A percentile compares a stretch with the other conserved stretches of the same genome.
These are phyloP conservation scores for Fraxinus sp. DNA, from an alignment of 305 asterid species.

Conservation along the genomic window DNA sequence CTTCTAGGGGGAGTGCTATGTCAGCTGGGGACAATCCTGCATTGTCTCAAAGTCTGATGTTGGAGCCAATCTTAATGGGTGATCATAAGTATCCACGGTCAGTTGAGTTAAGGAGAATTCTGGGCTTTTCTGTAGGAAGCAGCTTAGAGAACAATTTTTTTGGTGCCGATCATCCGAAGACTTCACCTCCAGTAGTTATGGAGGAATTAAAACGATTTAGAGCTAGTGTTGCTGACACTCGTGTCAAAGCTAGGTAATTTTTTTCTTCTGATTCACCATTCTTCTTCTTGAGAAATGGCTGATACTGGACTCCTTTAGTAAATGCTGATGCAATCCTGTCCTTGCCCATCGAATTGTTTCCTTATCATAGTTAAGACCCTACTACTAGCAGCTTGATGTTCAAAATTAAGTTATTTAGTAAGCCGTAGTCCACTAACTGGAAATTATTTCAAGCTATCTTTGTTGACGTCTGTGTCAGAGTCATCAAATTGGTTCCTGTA, in stretches of 20 bases:
- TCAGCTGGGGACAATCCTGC: conserved; percentile 53
- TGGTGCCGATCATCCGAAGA: conserved; percentile 58
- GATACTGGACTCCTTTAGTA: neutral
- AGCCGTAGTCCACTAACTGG: neutral
- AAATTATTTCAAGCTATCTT: neutral
- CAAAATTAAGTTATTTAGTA: neutral
- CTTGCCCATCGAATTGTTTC: neutral
- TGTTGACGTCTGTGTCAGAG: neutral
- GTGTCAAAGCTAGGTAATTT: conserved; percentile 70
- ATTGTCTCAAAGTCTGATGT: conserved; percentile 61
- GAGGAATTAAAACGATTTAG: conserved; percentile 71
- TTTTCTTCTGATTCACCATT: conserved; percentile 6
- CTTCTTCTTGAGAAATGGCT: conserved; percentile 10
- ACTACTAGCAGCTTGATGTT: neutral
- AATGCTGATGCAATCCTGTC: neutral
- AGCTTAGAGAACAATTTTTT: conserved; percentile 62
- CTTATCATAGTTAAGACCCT: neutral
- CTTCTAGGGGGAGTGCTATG: conserved; percentile 52
- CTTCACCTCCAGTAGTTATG: conserved; percentile 55
- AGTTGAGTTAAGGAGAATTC: conserved; percentile 66
- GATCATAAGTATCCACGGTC: conserved; percentile 52
- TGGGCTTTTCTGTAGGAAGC: conserved; percentile 57
- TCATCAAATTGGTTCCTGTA: conserved; percentile 12
- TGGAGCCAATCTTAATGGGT: conserved; percentile 67
- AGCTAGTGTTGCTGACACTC: conserved; percentile 57